Evolutionary conservation across 176 grass and related monocot genomes (phyloP), one percentile per base, ranked within the genome.

Genomic region (Carex cristatella): DNA sequence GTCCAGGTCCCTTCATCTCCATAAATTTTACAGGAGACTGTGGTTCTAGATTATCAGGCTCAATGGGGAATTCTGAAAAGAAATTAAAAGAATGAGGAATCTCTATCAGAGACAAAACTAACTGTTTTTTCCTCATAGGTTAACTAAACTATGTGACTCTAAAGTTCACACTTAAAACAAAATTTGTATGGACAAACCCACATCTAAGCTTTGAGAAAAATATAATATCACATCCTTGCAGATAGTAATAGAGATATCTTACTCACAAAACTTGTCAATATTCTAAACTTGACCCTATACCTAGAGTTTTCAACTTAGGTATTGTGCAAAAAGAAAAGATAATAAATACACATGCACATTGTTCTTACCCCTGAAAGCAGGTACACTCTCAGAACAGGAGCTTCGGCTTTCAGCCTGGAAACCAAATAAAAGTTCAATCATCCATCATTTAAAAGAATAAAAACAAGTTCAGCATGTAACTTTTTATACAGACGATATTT

Each of bases 21-120:
- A 16, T 68, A 83, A 15, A 84, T 59, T 85, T 81, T 15, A 28
- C 79, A 28, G 60, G 80, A 76, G 75, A 58, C 69, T 82, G 79
- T 80, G 65, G 13, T 81, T 90, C 81, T 56, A 61, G 38, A 81
- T 66, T 33, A 90, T 73, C 81, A 84, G 65, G 64, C 62, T 56
- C 37, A 87, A 55, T 67, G 65, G 66, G 18, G 9, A 80, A 54
- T 89, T 87, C 93, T 95, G 86, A 44, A 85, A 70, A 85, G 51
- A 37, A 7, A 85, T 57, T 4, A 65, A 40, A 55, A 54, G 10
- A 48, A 13, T 32, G 32, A 10, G 46, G 12, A 76, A 76, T 76
- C 46, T 76, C 6, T 30, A 76, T 30, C 14, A 76, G 48, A 55
- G 72, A 16, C 1, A 76, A 53, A 13, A 14, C 4, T 14, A 55